Conservation (phyloP, 2,329 filamentous ascomycete genomes). For the Furcasterigmium sp. region DNA sequence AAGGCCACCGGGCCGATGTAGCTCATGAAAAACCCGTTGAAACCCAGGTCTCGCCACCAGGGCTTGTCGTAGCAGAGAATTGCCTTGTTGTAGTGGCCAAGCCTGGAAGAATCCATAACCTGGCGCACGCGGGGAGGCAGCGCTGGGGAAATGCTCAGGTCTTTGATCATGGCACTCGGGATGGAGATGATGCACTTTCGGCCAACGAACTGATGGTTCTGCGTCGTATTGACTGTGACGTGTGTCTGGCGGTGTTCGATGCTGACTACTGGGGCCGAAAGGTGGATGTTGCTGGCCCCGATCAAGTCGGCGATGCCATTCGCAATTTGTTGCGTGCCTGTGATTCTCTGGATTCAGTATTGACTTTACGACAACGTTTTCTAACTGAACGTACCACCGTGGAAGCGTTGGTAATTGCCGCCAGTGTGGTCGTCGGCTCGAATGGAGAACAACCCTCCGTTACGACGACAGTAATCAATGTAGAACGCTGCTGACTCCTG, state of each 20-base stretch:
- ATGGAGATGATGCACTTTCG: slow-evolving; percentile 41
- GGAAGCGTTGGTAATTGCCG: slow-evolving; percentile 27
- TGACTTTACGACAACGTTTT: background rate
- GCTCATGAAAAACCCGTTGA: slow-evolving; percentile 31
- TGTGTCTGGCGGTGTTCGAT: slow-evolving; percentile 14
- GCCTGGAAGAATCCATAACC: slow-evolving; percentile 25
- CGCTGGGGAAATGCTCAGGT: slow-evolving; percentile 39
- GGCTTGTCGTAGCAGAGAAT: slow-evolving; percentile 23
- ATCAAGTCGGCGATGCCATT: slow-evolving; percentile 20
- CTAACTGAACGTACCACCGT: slow-evolving; percentile 9
- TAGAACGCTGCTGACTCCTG: slow-evolving; percentile 29
- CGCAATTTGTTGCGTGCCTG: slow-evolving; percentile 18
- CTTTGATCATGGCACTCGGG: slow-evolving; percentile 39
- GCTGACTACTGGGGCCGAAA: slow-evolving; percentile 15
- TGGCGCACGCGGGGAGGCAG: slow-evolving; percentile 29
- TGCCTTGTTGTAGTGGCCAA: slow-evolving; percentile 41
- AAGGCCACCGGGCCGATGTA: slow-evolving; percentile 32
- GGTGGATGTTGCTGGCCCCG: slow-evolving; percentile 12
- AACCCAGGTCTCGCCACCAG: slow-evolving; percentile 28
- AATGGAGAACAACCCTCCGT: slow-evolving; percentile 25
- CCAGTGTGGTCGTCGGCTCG: slow-evolving; percentile 28
- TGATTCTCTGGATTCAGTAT: too few relatives aligned
- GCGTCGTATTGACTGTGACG: slow-evolving; percentile 14
- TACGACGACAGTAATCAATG: slow-evolving; percentile 30
- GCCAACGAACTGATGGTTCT: slow-evolving; percentile 20